phyloP scores from a whole-genome alignment of 176 grass and related monocot genomes.

The Eragrostis nindensis region DNA sequence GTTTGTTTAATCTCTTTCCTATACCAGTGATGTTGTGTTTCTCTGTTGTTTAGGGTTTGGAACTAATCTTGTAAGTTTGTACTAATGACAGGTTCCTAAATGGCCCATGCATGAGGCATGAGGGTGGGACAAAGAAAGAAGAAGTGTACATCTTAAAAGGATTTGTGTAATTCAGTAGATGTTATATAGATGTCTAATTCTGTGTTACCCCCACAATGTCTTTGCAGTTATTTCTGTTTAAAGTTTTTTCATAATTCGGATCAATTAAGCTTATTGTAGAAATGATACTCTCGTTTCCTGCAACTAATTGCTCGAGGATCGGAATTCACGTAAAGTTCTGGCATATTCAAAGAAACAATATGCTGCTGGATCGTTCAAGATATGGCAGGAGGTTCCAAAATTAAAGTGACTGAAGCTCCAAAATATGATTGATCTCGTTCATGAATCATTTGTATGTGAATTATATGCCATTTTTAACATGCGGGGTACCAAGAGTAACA shows the following conservation, averaged over 20 bases:
- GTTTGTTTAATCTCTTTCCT: constrained; percentile 32
- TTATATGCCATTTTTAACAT: constrained; percentile 24
- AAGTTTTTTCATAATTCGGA: background rate
- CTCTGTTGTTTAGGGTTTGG: constrained; percentile 37
- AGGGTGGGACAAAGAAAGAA: constrained; percentile 36
- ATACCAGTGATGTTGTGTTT: constrained; percentile 9
- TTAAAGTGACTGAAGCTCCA: background rate
- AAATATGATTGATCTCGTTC: background rate
- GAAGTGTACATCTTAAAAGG: constrained; percentile 67
- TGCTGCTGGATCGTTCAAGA: background rate
- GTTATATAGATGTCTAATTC: constrained; percentile 28
- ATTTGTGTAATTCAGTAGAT: constrained; percentile 47
- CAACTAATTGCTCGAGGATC: background rate
- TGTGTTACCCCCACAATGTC: background rate
- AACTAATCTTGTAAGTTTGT: constrained; percentile 51
- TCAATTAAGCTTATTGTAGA: background rate
- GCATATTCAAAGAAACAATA: background rate
- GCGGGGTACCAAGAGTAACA: background rate
- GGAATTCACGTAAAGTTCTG: background rate
- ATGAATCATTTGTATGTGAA: constrained; percentile 4
- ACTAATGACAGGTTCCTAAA: constrained; percentile 44
- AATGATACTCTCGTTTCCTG: background rate
- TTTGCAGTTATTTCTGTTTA: background rate
- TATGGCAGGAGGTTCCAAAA: background rate
- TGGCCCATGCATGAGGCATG: constrained; percentile 29